Percentiles rank a stretch among this genome's conserved stretches.
Evolutionary conservation across 2,329 filamentous ascomycete species (phyloP).

Genomic region (Purpureocillium lavendulum): DNA sequence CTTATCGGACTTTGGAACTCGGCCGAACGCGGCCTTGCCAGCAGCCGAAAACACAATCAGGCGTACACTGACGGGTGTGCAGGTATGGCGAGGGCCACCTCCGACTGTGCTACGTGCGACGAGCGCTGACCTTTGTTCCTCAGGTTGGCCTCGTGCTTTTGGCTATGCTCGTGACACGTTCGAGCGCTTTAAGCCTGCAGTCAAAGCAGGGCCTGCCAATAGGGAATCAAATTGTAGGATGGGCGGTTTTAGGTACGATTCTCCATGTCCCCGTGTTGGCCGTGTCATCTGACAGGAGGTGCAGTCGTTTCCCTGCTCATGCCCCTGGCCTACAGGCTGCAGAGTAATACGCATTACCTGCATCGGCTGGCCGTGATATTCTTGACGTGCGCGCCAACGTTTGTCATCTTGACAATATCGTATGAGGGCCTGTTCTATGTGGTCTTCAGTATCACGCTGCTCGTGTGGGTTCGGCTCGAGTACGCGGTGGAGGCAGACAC

Average conservation of each 20-base stretch:
- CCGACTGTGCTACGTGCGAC: background rate
- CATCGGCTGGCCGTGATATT: conserved; percentile 86
- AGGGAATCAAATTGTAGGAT: conserved; percentile 83
- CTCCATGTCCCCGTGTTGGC: background rate
- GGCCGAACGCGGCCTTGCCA: conserved; percentile 5
- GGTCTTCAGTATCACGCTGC: conserved; percentile 71
- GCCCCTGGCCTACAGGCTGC: conserved; percentile 72
- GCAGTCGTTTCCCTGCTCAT: conserved; percentile 65
- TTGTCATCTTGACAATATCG: conserved; percentile 93
- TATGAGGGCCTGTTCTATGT: conserved; percentile 97
- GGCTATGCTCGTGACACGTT: conserved; percentile 78
- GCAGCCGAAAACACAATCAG: conserved; percentile 36
- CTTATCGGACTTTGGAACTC: conserved; percentile 32
- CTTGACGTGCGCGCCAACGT: conserved; percentile 83
- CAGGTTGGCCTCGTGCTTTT: conserved; percentile 70
- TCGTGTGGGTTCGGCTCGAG: conserved; percentile 89
- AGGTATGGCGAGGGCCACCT: conserved; percentile 37
- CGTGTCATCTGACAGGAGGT: background rate
- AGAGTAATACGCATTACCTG: conserved; percentile 80
- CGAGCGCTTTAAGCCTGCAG: conserved; percentile 77
- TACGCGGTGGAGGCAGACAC: conserved; percentile 48
- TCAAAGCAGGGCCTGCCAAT: conserved; percentile 75
- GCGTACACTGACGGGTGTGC: conserved; percentile 55
- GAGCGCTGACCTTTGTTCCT: conserved; percentile 6
- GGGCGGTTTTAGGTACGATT: conserved; percentile 62